Base-by-base conservation (phyloP, 2,329 filamentous ascomycete species). In the Neodidymelliopsis sp. region DNA sequence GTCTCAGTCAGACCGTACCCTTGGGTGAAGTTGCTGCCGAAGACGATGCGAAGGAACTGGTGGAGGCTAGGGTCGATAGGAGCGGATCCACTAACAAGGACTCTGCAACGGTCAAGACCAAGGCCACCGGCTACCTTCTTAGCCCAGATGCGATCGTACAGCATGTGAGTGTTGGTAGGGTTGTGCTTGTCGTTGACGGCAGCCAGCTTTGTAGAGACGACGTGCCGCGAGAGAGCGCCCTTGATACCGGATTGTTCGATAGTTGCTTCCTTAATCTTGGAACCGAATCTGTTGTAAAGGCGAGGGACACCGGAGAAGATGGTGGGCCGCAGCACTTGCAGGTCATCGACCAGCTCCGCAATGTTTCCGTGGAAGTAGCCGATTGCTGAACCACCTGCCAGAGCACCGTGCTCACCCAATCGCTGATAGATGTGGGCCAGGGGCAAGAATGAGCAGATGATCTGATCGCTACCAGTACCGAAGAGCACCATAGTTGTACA, bases 281-380 rank as follows among this genome's bases (percentile, higher is more conserved):
- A 85, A 59, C 89, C 90, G 73, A 97, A 96, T 40, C 91, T 86
- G 74, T 96, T 97, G 80, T 86, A 97, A 9, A 99, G 81, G 55
- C 94, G 86, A 0, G 94, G 94, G 2, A 99, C 94, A 12, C 91
- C 96, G 62, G 88, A 85, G 72, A 99, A 91, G 9, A 82, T 82
- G 10, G 88, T 94, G 0, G 94, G 94, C 50, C 86, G 84, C 47
- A 99, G 80, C 28, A 91, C 72, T 78, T 97, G 96, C 76, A 99
- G 75, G 68, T 99, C 94, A 49, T 99, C 94, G 1, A 95, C 86
- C 13, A 99, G 79, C 56, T 89, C 89, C 10, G 89, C 70, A 54
- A 97, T 87, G 67, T 97, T 91, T 44, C 94, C 94, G 62, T 94
- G 90, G 82, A 97, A 99, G 74, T 93, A 99, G 10, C 93, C 94